Percentiles rank a stretch among this genome's conserved stretches.
phyloP scores from a whole-genome alignment of 352 stramenopile genomes.

The Pythium guiyangense region DNA sequence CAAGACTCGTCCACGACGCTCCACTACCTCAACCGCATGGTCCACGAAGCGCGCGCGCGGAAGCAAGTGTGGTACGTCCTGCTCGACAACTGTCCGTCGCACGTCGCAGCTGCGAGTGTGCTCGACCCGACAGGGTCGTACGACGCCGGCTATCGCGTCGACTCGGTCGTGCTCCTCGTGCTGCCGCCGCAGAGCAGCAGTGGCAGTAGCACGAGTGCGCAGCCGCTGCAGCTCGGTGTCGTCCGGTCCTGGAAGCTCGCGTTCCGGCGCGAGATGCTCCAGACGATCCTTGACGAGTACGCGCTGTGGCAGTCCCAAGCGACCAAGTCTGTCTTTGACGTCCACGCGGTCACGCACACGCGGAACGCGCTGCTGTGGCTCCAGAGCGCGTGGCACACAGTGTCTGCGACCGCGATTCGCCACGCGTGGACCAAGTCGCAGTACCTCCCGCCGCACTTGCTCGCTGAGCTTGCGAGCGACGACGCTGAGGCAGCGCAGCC shows the following conservation, averaged over 20 bases:
- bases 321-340: constrained; percentile 23
- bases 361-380: constrained; percentile 41
- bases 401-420: constrained; percentile 26
- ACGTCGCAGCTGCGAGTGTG: constrained; percentile 56
- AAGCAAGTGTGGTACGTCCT: constrained; percentile 71
- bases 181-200: constrained; percentile 29
- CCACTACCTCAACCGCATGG: constrained; percentile 58
- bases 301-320: constrained; percentile 6
- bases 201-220: constrained; percentile 19
- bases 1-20: constrained; percentile 50
- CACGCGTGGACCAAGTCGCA: constrained; percentile 35
- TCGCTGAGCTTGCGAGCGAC: constrained; percentile 18
- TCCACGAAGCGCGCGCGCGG: constrained; percentile 42
- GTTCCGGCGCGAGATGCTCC: constrained; percentile 58
- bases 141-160: constrained; percentile 55
- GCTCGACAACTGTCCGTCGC: constrained; percentile 55
- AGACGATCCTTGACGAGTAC: constrained; percentile 32
- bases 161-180: constrained; percentile 62
- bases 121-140: constrained; percentile 55
- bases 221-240: constrained; percentile 64
- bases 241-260: constrained; percentile 52
- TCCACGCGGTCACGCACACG: constrained; percentile 38
- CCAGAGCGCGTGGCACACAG: constrained; percentile 36
- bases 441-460: constrained; percentile 26
- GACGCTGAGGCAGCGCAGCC: constrained; percentile 6